These are phyloP conservation scores for Huntiella savannae DNA, from an alignment of 2,329 filamentous ascomycete species.

Conservation along the genomic window DNA sequence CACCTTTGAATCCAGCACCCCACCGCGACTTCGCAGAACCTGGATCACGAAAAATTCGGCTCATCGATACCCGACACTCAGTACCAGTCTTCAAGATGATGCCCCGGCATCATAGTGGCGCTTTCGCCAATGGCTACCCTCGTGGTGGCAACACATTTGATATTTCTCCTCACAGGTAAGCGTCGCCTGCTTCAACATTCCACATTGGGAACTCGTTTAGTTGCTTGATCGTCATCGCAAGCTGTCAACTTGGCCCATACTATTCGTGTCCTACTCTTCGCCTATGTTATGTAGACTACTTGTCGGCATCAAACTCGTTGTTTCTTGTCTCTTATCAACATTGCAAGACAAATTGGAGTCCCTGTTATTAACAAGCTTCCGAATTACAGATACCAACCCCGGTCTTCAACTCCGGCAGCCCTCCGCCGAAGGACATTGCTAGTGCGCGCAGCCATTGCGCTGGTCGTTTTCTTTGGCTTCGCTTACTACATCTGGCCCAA, in stretches of 20 bases:
- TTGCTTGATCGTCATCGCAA: too few relatives aligned
- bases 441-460: constrained; percentile 41
- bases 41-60: too few relatives aligned
- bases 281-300: too few relatives aligned
- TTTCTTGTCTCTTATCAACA: too few relatives aligned
- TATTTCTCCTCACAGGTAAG: constrained; percentile 73
- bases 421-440: constrained; percentile 57
- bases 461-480: constrained; percentile 43
- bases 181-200: not conserved
- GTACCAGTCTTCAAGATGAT: constrained; percentile 40
- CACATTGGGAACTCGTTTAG: not conserved
- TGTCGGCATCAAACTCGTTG: too few relatives aligned
- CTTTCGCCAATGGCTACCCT: constrained; percentile 72
- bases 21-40: too few relatives aligned
- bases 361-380: constrained; percentile 1
- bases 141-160: constrained; percentile 54
- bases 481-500: constrained; percentile 56
- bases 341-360: not conserved
- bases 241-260: too few relatives aligned
- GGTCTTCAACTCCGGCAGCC: constrained; percentile 50
- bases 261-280: too few relatives aligned
- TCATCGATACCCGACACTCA: too few relatives aligned
- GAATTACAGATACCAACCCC: constrained; percentile 62
- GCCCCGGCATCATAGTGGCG: constrained; percentile 59
- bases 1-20: too few relatives aligned